Evolutionary conservation across 2,329 filamentous ascomycete genomes (phyloP).

Genomic region (Colletotrichum brevisporum): DNA sequence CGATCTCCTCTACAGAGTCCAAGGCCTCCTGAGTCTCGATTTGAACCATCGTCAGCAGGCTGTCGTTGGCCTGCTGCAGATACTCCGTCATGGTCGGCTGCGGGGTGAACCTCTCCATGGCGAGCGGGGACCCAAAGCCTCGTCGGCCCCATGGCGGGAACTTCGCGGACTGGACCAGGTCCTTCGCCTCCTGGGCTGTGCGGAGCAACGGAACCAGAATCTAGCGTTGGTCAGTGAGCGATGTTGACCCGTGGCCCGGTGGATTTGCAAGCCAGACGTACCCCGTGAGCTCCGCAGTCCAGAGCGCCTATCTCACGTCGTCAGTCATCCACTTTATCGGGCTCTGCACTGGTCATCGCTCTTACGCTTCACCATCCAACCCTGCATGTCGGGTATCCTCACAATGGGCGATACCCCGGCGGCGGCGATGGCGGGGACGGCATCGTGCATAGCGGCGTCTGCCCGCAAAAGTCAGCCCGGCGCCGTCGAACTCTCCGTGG

Average conservation of each 20-base stretch:
- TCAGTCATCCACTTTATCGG: conserved; percentile 2
- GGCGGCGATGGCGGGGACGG: conserved; percentile 65
- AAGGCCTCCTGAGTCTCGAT: conserved; percentile 77
- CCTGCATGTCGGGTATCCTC: conserved; percentile 69
- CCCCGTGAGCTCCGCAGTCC: conserved; percentile 70
- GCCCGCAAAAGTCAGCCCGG: conserved; percentile 1
- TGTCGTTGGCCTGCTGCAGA: conserved; percentile 68
- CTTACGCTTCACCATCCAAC: conserved; percentile 71
- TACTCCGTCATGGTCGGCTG: conserved; percentile 67
- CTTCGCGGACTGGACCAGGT: conserved; percentile 66
- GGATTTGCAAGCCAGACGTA: conserved; percentile 46
- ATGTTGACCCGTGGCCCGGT: too few species aligned
- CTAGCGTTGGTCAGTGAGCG: conserved; percentile 45
- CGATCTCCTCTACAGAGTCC: conserved; percentile 73
- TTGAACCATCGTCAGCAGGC: conserved; percentile 75
- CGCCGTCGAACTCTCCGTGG: background rate
- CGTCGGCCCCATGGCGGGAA: conserved; percentile 69
- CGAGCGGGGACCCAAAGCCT: conserved; percentile 70
- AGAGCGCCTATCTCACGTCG: conserved; percentile 60
- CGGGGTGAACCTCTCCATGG: conserved; percentile 63
- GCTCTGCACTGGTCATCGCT: conserved; percentile 10
- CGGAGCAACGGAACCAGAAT: conserved; percentile 68
- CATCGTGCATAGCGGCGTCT: conserved; percentile 67
- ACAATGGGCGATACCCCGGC: conserved; percentile 59
- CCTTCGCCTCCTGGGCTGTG: conserved; percentile 65